Evolutionary conservation across 768 basidiomycete genomes (phyloP), one percentile per base, ranked within the genome.

Genomic region (Lentinula lateritia): DNA sequence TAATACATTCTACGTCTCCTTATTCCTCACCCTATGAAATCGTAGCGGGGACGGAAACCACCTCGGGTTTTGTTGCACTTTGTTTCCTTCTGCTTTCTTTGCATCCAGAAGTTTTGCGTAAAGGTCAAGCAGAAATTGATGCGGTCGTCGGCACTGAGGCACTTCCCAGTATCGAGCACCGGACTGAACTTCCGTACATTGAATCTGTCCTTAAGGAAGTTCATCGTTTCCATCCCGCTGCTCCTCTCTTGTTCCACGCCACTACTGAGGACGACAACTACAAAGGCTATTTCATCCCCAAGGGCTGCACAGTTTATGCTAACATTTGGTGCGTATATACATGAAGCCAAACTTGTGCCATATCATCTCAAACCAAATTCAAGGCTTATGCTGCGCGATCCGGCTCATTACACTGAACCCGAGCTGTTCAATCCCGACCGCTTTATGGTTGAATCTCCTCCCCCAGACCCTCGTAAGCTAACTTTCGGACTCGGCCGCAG

Each of bases 241-340:
- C 66, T 34, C 63, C 61, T 63, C 36, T 39, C 32, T 36, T 63
- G 34, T 59, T 60, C 15, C 63, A 64, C 34, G 61, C 53, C 15
- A 53, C 55, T 9, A 43, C 69, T 41, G 60, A 66, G 6, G 72
- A 78, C 46, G 76, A 77, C 50, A 65, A 72, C 5, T 75, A 74
- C 54, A 69, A 68, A n/a, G 76, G 74, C 5, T 72, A 73, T 64
- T 71, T 71, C 38, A 77, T 77, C 39, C 76, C 76, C 2, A 72
- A 73, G 63, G 76, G 73, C 9, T 65, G 68, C 42, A 38, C 62
- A 12, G 46, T 71, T 9, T 62, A 68, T 15, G 35, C 67, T 1
- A 69, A 68, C 41, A 63, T 58, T 3, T 67, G 66, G 68, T 68
- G 57, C 18, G 48, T 59, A 34, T 59, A 34, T 38, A 36, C 6